Base-by-base conservation (phyloP, 2,329 filamentous ascomycete species). In the Aspergillus amoenus region DNA sequence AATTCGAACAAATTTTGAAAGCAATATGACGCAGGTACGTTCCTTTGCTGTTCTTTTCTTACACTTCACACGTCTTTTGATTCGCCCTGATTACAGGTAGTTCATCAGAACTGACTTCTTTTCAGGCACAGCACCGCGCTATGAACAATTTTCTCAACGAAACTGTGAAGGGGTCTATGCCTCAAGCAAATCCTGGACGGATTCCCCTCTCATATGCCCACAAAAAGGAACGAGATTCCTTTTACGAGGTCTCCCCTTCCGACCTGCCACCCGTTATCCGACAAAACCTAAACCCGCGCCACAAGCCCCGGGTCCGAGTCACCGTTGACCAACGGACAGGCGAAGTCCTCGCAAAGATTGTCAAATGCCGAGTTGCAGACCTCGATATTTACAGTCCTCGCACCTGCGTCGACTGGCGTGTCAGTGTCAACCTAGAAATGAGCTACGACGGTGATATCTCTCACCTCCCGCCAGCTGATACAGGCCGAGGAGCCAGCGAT, bases 401-500 rank as follows among this genome's bases (percentile, higher is more conserved):
- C 49, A 84, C 83, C 8, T 84, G 85, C 3, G 90, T 97, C 68
- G 94, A 99, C 75, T 96, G 92, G 76, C 90, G 94, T 11, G 88
- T 99, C 64, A 96, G 91, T 67, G 87, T 99, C 69, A 97, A 96
- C 70, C 83, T 99, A 2, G 95, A 99, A 84, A 92, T 95, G 84
- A 84, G 88, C 53, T 96, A 88, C 79, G 83, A 91, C 3, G 91
- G 92, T 22, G 80, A 85, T 2, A 68, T 89, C 0, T 80, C 86
- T 7, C 77, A 78, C 21, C 73, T 86, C 3, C 71, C 77, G 0
- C 73, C 79, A 8, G 79, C 81, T 22, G 73, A 73, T 39, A 66
- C 67, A 12, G 62, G 62, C 4, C 64, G 66, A 9, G 77, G 76
- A 37, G 76, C 73, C 44, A 75, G 61, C 46, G 87, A 91, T 67